A percentile compares a stretch with the other conserved stretches of the same genome.
Evolutionary conservation across 1,284 basidiomycete genomes (phyloP).

Genomic region (Microbotryum saponariae): DNA sequence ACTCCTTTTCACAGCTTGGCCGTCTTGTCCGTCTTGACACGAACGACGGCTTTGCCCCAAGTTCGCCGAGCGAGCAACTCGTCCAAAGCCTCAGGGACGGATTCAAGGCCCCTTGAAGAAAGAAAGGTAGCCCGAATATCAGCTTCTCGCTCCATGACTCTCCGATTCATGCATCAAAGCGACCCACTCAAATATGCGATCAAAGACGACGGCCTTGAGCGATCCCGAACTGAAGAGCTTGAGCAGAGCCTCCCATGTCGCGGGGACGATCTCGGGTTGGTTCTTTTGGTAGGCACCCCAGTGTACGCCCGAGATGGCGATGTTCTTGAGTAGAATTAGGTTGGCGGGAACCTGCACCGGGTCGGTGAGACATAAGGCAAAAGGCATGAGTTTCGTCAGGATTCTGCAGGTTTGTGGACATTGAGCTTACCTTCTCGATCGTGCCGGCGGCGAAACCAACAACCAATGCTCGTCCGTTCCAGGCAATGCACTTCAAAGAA

Average conservation of each 20-base stretch:
- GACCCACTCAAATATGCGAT: constrained; percentile 53
- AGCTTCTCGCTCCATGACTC: not conserved
- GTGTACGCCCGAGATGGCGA: constrained; percentile 69
- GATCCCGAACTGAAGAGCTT: constrained; percentile 60
- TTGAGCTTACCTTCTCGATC: constrained; percentile 68
- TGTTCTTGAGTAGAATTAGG: constrained; percentile 77
- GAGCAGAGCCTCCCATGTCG: constrained; percentile 69
- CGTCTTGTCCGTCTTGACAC: constrained; percentile 45
- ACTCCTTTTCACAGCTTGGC: constrained; percentile 13
- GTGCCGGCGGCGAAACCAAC: constrained; percentile 73
- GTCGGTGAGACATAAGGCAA: not conserved
- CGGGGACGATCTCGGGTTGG: constrained; percentile 57
- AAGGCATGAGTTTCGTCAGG: not conserved
- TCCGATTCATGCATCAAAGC: not conserved
- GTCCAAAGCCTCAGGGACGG: constrained; percentile 51
- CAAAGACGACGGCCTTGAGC: constrained; percentile 65
- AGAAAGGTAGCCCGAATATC: not conserved
- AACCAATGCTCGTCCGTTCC: constrained; percentile 84
- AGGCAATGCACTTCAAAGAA: constrained; percentile 81
- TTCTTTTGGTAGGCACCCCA: constrained; percentile 57
- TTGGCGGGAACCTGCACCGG: constrained; percentile 66
- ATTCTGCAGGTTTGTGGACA: not conserved
- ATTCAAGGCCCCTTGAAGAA: constrained; percentile 52
- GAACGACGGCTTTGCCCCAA: constrained; percentile 83
- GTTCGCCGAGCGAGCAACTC: constrained; percentile 65